Percentiles rank a stretch among this genome's conserved stretches.
phyloP scores from a whole-genome alignment of 305 asterid genomes.

The Solanum hybrid region DNA sequence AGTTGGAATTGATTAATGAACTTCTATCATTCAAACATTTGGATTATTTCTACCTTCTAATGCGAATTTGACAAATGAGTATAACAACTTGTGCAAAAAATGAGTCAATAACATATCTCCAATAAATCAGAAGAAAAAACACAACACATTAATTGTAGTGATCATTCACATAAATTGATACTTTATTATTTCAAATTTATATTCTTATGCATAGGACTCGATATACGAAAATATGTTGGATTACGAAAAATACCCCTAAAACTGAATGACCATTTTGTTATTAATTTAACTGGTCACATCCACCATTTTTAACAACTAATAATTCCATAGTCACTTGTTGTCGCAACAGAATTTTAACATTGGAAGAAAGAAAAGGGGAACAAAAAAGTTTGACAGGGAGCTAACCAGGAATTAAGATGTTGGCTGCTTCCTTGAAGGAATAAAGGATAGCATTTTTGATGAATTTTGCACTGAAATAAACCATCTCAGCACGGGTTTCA shows the following conservation, averaged over 20 bases:
- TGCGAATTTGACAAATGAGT: not conserved
- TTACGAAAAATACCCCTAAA: not conserved
- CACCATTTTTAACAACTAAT: not conserved
- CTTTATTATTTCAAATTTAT: not conserved
- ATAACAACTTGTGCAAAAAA: not conserved
- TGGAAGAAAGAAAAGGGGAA: no score
- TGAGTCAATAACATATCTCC: not conserved
- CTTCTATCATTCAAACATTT: not conserved
- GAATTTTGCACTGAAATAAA: conserved; percentile 17
- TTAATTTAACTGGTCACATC: not conserved
- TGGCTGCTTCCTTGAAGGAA: conserved; percentile 24
- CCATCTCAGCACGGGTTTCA: conserved; percentile 22
- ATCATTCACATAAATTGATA: not conserved
- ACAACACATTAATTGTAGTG: not conserved
- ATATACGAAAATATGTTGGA: no score
- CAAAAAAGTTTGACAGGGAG: no score
- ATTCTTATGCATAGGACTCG: not conserved
- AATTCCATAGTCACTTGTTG: not conserved
- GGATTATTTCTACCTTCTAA: not conserved
- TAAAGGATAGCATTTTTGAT: conserved; percentile 19
- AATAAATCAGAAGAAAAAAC: not conserved
- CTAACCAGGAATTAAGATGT: conserved; percentile 33
- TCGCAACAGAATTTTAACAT: no score
- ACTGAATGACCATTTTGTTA: not conserved
- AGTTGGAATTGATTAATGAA: no score